phyloP scores from a whole-genome alignment of 805 yeast species.

The Ascoidea rubescens region DNA sequence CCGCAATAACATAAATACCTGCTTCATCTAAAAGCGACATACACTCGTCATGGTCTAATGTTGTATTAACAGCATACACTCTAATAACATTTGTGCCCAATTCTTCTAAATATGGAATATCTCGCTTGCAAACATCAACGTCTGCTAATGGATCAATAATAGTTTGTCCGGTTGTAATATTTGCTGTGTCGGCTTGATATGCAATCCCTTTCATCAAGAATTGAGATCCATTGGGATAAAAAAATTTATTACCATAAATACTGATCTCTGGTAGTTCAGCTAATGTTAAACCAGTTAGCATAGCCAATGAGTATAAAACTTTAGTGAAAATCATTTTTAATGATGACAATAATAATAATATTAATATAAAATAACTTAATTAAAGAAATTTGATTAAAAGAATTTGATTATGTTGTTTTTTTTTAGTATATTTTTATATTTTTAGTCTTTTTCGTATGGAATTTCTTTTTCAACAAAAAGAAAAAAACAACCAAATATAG shows the following conservation, averaged over 20 bases:
- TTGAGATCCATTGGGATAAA: conserved; percentile 64
- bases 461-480: too few species aligned
- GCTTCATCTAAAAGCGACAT: conserved; percentile 55
- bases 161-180: conserved; percentile 26
- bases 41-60: conserved; percentile 53
- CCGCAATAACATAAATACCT: conserved; percentile 73
- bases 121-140: conserved; percentile 47
- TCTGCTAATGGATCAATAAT: conserved; percentile 66
- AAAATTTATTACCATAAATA: conserved; percentile 66
- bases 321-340: not conserved
- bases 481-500: too few species aligned
- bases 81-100: conserved; percentile 58
- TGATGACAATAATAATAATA: too few species aligned
- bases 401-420: too few species aligned
- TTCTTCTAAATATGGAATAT: conserved; percentile 52
- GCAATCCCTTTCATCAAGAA: conserved; percentile 71
- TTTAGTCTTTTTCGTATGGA: too few species aligned
- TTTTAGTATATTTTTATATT: too few species aligned
- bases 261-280: conserved; percentile 48
- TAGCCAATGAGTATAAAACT: not conserved
- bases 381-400: too few species aligned
- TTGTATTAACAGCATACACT: conserved; percentile 61
- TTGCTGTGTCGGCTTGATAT: conserved; percentile 56
- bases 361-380: too few species aligned
- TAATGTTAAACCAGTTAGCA: not conserved